A percentile compares a stretch with the other conserved stretches of the same genome.
phyloP scores from a whole-genome alignment of 306 rosid genomes.

The Cucumis cinereus region DNA sequence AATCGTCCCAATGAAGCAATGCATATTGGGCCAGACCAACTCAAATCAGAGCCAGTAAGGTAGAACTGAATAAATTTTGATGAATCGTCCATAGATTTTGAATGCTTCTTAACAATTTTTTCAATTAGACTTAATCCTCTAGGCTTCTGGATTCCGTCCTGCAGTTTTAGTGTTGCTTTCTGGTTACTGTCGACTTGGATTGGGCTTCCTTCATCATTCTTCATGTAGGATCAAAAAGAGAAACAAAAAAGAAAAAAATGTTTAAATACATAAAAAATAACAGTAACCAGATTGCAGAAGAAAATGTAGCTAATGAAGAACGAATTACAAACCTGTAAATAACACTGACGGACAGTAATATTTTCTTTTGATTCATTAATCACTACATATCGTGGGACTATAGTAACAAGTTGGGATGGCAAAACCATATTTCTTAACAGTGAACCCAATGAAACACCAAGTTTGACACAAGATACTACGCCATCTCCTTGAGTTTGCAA shows the following conservation, averaged over 20 bases:
- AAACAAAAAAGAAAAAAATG: background rate
- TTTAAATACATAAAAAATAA: background rate
- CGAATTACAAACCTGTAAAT: slow-evolving; percentile 52
- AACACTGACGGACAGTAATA: slow-evolving; percentile 59
- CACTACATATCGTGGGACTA: slow-evolving; percentile 82
- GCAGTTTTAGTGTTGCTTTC: slow-evolving; percentile 40
- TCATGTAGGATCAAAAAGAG: slow-evolving; percentile 9
- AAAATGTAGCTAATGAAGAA: slow-evolving; percentile 8
- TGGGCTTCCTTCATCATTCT: slow-evolving; percentile 61
- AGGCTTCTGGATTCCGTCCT: slow-evolving; percentile 39
- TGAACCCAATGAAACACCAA: slow-evolving; percentile 79
- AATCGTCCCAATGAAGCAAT: slow-evolving; percentile 84
- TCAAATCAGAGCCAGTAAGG: slow-evolving; percentile 41
- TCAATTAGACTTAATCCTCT: slow-evolving; percentile 66
- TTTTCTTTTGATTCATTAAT: slow-evolving; percentile 58
- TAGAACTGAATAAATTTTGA: slow-evolving; percentile 47
- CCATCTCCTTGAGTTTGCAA: slow-evolving; percentile 51
- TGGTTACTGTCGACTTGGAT: slow-evolving; percentile 46
- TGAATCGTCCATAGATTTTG: slow-evolving; percentile 42
- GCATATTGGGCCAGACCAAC: slow-evolving; percentile 95
- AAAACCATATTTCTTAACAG: slow-evolving; percentile 35
- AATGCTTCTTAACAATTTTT: slow-evolving; percentile 58
- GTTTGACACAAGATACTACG: slow-evolving; percentile 43
- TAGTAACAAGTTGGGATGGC: slow-evolving; percentile 67
- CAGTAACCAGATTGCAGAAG: background rate